phyloP scores from a whole-genome alignment of 2,329 filamentous ascomycete genomes.

The Curvularia sp. region DNA sequence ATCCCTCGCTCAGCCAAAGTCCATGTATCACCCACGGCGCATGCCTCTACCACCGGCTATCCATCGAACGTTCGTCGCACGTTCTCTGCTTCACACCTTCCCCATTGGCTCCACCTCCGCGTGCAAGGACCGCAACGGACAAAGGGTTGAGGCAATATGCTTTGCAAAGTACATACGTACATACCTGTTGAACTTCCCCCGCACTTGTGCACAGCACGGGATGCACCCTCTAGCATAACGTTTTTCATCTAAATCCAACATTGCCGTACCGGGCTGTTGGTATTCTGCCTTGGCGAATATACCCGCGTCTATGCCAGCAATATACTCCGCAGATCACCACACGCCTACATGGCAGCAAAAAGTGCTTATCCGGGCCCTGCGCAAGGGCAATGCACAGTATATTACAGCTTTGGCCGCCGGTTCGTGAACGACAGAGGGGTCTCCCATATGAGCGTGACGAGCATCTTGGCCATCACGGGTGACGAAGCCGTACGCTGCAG shows the following conservation, averaged over 20 bases:
- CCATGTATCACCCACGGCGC: not conserved
- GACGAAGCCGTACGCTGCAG: not conserved
- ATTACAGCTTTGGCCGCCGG: conserved; percentile 20
- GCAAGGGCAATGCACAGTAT: conserved; percentile 23
- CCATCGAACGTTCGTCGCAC: conserved; percentile 12
- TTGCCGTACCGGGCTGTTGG: conserved; percentile 33
- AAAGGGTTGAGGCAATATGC: conserved; percentile 2
- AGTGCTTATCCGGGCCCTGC: conserved; percentile 17
- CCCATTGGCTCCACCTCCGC: conserved; percentile 7
- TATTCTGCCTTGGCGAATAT: conserved; percentile 20
- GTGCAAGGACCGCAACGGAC: conserved; percentile 8
- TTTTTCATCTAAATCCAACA: conserved; percentile 29
- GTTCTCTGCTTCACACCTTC: conserved; percentile 1
- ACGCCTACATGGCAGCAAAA: conserved; percentile 18
- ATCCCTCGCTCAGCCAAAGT: not conserved
- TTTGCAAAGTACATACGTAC: conserved; percentile 21
- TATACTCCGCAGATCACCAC: conserved; percentile 30
- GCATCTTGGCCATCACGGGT: conserved; percentile 1
- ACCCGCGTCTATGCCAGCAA: conserved; percentile 23
- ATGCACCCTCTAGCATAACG: conserved; percentile 29
- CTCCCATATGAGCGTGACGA: conserved; percentile 4
- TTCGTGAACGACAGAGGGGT: conserved; percentile 18
- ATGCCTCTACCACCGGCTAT: conserved; percentile 3
- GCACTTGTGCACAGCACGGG: conserved; percentile 17
- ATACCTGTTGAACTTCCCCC: conserved; percentile 19